phyloP scores from a whole-genome alignment of 2,329 filamentous ascomycete genomes.

The Blastomyces emzantsi region DNA sequence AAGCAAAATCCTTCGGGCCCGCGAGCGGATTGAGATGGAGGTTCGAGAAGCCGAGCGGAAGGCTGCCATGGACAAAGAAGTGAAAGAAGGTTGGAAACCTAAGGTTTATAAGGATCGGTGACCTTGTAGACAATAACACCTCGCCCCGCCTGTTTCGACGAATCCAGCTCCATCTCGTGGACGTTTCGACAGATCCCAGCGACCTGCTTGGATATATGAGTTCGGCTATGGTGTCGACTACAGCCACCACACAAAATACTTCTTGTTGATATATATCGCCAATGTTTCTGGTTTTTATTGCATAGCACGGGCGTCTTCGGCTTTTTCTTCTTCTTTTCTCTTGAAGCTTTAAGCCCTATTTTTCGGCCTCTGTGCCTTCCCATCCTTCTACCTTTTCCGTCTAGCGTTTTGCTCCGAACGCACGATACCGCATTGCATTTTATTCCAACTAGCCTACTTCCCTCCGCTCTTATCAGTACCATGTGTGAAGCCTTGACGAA shows the following conservation, averaged over 20 bases:
- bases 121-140: slow-evolving; percentile 13
- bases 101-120: slow-evolving; percentile 86
- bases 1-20: slow-evolving; percentile 86
- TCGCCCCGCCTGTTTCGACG: not conserved
- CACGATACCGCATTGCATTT: not conserved
- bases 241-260: not conserved
- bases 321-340: not conserved
- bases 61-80: slow-evolving; percentile 64
- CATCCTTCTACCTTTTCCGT: not conserved
- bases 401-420: slow-evolving; percentile 1
- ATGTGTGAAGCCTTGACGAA: not conserved
- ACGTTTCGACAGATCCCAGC: not conserved
- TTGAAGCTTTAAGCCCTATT: not conserved
- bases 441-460: not conserved
- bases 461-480: not conserved
- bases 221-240: not conserved
- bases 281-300: slow-evolving; percentile 4
- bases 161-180: not conserved
- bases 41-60: slow-evolving; percentile 62
- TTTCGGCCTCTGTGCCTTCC: not conserved
- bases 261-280: slow-evolving; percentile 3
- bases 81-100: slow-evolving; percentile 82
- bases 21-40: slow-evolving; percentile 87
- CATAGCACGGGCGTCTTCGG: slow-evolving; percentile 6
- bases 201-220: slow-evolving; percentile 3